These are phyloP conservation scores for Neurospora cerealis DNA, from an alignment of 495 filamentous ascomycete species.

Conservation along the genomic window DNA sequence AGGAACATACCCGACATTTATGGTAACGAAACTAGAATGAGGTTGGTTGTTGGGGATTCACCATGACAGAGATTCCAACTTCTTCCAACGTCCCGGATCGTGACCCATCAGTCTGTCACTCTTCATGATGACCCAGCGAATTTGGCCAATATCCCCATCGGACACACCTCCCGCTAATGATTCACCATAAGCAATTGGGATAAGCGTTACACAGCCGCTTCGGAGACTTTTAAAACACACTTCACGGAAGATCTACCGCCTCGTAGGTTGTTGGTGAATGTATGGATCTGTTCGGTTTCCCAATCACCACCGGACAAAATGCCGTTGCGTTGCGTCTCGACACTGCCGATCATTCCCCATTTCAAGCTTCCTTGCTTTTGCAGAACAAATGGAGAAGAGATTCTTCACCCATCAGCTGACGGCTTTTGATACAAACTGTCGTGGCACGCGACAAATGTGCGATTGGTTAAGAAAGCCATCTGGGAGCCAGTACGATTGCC, in stretches of 20 bases:
- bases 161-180: background rate
- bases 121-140: background rate
- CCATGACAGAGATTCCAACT: background rate
- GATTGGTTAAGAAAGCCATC: background rate
- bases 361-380: background rate
- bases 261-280: background rate
- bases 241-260: background rate
- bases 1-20: background rate
- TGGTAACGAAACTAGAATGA: background rate
- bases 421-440: background rate
- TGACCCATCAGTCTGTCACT: background rate
- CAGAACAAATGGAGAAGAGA: background rate
- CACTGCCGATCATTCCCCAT: background rate
- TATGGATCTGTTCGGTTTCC: background rate
- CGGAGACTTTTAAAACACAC: background rate
- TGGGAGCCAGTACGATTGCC: background rate
- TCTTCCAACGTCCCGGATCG: background rate
- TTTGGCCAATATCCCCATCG: background rate
- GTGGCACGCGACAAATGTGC: background rate
- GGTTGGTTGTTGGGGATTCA: background rate
- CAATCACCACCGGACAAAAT: background rate
- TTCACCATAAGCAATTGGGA: background rate
- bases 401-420: background rate
- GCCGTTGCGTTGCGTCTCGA: background rate
- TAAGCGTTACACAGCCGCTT: background rate